Percentiles rank a stretch among this genome's conserved stretches.
These are phyloP conservation scores for Coemansia sp. DNA, from an alignment of 192 early-diverging fungal genomes.

Conservation along the genomic window DNA sequence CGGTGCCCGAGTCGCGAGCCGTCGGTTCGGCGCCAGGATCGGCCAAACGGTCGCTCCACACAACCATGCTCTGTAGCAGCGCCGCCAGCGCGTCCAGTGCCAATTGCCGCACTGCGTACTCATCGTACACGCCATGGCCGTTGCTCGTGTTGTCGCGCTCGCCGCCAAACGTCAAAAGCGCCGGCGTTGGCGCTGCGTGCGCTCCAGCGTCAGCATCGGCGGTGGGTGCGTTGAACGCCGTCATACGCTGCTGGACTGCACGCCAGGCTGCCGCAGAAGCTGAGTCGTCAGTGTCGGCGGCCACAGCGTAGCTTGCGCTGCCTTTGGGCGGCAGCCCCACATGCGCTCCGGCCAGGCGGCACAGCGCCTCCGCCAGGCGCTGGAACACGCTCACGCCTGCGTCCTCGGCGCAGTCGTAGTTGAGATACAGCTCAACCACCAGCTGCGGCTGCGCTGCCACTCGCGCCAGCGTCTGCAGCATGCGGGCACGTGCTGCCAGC, in stretches of 20 bases:
- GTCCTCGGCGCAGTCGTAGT: slow-evolving; percentile 89
- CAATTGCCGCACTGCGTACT: slow-evolving; percentile 58
- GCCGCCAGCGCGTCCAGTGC: slow-evolving; percentile 63
- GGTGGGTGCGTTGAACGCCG: slow-evolving; percentile 29
- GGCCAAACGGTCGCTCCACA: slow-evolving; percentile 61
- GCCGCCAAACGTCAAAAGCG: slow-evolving; percentile 23
- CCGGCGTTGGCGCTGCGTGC: slow-evolving; percentile 10
- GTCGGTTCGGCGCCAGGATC: slow-evolving; percentile 9
- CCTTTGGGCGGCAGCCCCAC: slow-evolving; percentile 21
- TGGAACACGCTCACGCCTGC: slow-evolving; percentile 89
- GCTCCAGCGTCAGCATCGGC: slow-evolving; percentile 4
- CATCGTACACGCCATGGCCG: slow-evolving; percentile 18
- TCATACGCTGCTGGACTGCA: slow-evolving; percentile 45
- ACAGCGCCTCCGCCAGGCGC: slow-evolving; percentile 64
- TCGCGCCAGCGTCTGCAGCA: slow-evolving; percentile 69
- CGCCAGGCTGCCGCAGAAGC: slow-evolving; percentile 38
- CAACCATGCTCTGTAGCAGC: slow-evolving; percentile 65
- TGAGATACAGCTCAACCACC: slow-evolving; percentile 89
- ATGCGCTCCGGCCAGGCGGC: slow-evolving; percentile 31
- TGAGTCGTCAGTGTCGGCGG: slow-evolving; percentile 13
- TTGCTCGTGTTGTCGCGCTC: neutral
- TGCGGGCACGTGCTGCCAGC: slow-evolving; percentile 65
- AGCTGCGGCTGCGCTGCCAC: slow-evolving; percentile 73
- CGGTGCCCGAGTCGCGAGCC: slow-evolving; percentile 5
- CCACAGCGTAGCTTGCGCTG: slow-evolving; percentile 38